Base-by-base conservation (phyloP, 2,329 filamentous ascomycete species). In the Epichloe festucae region DNA sequence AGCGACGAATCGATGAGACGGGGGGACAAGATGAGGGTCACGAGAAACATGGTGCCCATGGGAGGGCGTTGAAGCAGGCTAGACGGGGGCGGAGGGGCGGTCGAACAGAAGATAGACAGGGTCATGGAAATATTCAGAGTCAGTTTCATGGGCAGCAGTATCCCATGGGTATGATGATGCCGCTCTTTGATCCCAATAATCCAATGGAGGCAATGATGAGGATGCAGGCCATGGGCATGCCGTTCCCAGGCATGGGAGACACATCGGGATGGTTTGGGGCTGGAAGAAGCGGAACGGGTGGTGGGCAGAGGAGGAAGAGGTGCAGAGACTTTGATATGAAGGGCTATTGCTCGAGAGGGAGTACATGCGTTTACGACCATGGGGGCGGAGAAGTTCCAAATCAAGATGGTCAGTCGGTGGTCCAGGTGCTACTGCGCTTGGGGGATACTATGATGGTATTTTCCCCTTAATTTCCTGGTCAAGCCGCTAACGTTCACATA, bases 301-400 rank as follows among this genome's bases (percentile, higher is more conserved):
- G 42, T 63, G 41, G 62, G 61, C 40, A 71, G 67, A 55, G n/a
- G 23, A 46, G 38, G 19, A 48, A 31, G 52, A 73, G 79, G 53
- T 90, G 86, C 61, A 73, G 77, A 52, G 82, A 88, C 63, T 89
- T 85, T 59, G 84, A 88, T 53, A 78, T 70, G 1, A 86, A 86
- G 58, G 87, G 87, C 0, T 87, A 78, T 59, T 90, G 87, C 61
- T 75, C 80, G 5, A 71, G 81, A 40, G 84, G 85, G 3, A 79
- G 73, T 58, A 76, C 74, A 21, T 90, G 87, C 65, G 75, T 73
- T 40, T 89, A 78, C 59, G 81, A 88, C 58, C 87, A 91, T 62
- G 80, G 78, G 8, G 35, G 39, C 6, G 50, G 15, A 15, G 49
- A 35, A 7, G 34, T 10, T 17, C 14, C 48, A 14, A n/a, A 47